These are phyloP conservation scores for Lepiota venenata DNA, from an alignment of 768 basidiomycete species.

Conservation along the genomic window DNA sequence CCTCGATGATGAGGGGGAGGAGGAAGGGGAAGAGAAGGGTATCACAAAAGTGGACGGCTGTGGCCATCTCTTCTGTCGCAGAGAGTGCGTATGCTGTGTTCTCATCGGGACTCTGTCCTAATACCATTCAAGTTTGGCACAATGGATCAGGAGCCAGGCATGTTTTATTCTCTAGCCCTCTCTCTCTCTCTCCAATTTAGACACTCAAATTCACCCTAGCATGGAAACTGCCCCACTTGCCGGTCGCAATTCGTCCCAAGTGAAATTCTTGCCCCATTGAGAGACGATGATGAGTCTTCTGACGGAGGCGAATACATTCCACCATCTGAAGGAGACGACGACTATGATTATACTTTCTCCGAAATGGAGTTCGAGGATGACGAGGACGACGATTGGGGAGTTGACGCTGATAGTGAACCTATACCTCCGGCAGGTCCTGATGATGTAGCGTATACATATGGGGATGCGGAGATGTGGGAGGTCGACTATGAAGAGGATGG, in stretches of 20 bases:
- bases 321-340: conserved; percentile 48
- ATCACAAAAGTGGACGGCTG: conserved; percentile 58
- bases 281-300: conserved; percentile 54
- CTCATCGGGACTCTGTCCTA: neutral
- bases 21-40: conserved; percentile 25
- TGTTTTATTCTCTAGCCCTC: conserved; percentile 16
- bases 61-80: conserved; percentile 65
- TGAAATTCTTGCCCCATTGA: conserved; percentile 35
- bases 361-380: conserved; percentile 9
- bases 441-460: conserved; percentile 15
- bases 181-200: neutral
- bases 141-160: conserved; percentile 64
- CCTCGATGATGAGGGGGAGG: neutral
- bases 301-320: conserved; percentile 69
- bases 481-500: conserved; percentile 19
- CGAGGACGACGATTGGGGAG: conserved; percentile 16
- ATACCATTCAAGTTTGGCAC: conserved; percentile 41
- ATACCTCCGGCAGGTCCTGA: conserved; percentile 5
- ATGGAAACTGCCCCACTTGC: conserved; percentile 72
- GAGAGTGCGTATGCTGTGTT: conserved; percentile 41
- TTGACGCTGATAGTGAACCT: neutral
- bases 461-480: conserved; percentile 23
- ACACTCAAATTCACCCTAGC: conserved; percentile 32
- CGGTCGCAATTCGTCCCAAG: conserved; percentile 57
- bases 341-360: conserved; percentile 24